Percentiles rank a stretch among this genome's conserved stretches.
These are phyloP conservation scores for Boechera retrofracta DNA, from an alignment of 345 rosid genomes.

Conservation along the genomic window DNA sequence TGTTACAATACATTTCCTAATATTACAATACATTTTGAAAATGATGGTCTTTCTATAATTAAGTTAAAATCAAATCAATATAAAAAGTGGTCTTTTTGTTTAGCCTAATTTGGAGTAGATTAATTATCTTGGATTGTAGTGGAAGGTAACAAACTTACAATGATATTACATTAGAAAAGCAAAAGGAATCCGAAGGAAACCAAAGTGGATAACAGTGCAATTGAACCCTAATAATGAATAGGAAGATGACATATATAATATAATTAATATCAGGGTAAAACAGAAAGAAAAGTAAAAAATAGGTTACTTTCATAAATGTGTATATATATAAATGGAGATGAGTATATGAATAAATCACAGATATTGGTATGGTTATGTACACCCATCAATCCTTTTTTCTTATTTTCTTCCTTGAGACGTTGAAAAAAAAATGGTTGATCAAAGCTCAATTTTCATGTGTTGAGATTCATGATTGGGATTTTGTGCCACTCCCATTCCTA, in stretches of 20 bases:
- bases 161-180: slow-evolving; percentile 23
- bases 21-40: background rate
- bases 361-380: slow-evolving; percentile 54
- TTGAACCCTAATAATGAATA: slow-evolving; percentile 21
- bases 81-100: background rate
- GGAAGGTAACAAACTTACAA: slow-evolving; percentile 24
- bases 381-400: slow-evolving; percentile 43
- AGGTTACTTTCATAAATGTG: slow-evolving; percentile 8
- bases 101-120: slow-evolving; percentile 18
- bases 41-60: background rate
- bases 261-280: slow-evolving; percentile 1
- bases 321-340: slow-evolving; percentile 29
- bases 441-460: slow-evolving; percentile 66
- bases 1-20: background rate
- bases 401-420: slow-evolving; percentile 39
- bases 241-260: slow-evolving; percentile 16
- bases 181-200: slow-evolving; percentile 26
- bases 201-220: slow-evolving; percentile 4
- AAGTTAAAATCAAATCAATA: background rate
- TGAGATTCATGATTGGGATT: slow-evolving; percentile 50
- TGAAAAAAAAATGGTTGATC: slow-evolving; percentile 13
- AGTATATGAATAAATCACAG: slow-evolving; percentile 33
- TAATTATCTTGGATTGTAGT: slow-evolving; percentile 21
- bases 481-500: slow-evolving; percentile 81
- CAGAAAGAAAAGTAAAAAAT: background rate